These are phyloP conservation scores for Gelatoporia subvermispora DNA, from an alignment of 768 basidiomycete species.

Conservation along the genomic window DNA sequence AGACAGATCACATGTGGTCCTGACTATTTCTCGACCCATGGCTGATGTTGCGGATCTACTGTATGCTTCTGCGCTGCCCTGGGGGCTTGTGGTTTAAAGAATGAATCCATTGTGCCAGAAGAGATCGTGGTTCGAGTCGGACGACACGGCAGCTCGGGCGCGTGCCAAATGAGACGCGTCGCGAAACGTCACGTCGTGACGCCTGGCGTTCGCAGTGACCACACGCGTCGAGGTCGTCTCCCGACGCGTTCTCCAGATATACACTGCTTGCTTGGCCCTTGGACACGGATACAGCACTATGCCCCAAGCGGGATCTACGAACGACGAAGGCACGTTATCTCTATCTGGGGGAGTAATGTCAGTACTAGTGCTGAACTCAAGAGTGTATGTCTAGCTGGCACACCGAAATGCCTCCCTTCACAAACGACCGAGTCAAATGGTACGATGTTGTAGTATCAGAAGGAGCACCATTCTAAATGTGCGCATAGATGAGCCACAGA, in stretches of 20 bases:
- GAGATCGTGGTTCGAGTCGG: slow-evolving; percentile 5
- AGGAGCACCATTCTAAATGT: slow-evolving; percentile 8
- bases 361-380: too few relatives aligned
- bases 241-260: background rate
- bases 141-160: slow-evolving; percentile 16
- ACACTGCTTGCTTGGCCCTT: too few relatives aligned
- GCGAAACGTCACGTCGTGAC: slow-evolving; percentile 21
- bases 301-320: slow-evolving; percentile 23
- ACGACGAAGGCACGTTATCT: slow-evolving; percentile 11
- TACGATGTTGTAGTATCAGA: slow-evolving; percentile 13
- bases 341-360: too few relatives aligned
- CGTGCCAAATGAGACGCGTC: slow-evolving; percentile 35
- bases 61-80: slow-evolving; percentile 25
- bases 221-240: slow-evolving; percentile 19
- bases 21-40: slow-evolving; percentile 99
- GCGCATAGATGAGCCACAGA: slow-evolving; percentile 37
- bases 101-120: slow-evolving; percentile 42
- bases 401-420: background rate
- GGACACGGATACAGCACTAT: too few relatives aligned
- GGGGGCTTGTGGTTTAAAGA: slow-evolving; percentile 44
- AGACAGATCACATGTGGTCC: slow-evolving; percentile 17
- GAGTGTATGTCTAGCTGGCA: background rate
- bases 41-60: slow-evolving; percentile 61
- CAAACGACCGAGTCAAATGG: background rate
- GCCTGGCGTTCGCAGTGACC: slow-evolving; percentile 27